Conservation (phyloP, 345 rosid species). For the Salix viminalis region DNA sequence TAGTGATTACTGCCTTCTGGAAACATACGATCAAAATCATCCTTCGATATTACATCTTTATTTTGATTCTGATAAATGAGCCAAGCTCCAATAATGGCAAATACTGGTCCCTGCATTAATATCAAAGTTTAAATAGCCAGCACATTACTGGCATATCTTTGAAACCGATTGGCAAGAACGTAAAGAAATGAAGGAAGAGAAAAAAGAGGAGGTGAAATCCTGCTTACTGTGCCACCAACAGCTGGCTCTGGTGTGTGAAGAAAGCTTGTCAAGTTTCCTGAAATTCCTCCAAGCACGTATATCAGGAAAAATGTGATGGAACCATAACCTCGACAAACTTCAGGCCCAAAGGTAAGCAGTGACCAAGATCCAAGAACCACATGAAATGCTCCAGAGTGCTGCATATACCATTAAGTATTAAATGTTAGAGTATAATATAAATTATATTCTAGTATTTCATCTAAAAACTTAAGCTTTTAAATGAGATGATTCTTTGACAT, state of each 20-base stretch:
- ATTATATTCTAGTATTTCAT: too few relatives aligned
- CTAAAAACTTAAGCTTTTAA: too few relatives aligned
- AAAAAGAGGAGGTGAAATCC: conserved; percentile 3
- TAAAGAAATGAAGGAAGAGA: not conserved
- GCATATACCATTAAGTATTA: conserved; percentile 17
- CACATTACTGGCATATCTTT: not conserved
- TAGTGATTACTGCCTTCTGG: conserved; percentile 62
- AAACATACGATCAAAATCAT: conserved; percentile 51
- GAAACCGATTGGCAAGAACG: not conserved
- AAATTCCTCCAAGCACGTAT: conserved; percentile 79
- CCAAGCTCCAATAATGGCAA: conserved; percentile 89
- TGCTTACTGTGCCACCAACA: conserved; percentile 85
- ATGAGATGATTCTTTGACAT: too few relatives aligned
- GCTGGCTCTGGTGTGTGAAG: conserved; percentile 75
- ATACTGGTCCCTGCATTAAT: conserved; percentile 64
- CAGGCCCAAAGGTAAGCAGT: conserved; percentile 72
- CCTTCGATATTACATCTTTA: conserved; percentile 45
- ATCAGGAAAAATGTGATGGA: conserved; percentile 66
- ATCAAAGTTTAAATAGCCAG: not conserved
- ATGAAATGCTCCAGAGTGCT: conserved; percentile 79
- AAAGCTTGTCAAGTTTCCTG: conserved; percentile 84
- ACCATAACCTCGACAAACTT: conserved; percentile 70
- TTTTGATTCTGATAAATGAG: conserved; percentile 62
- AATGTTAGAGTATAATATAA: too few relatives aligned
- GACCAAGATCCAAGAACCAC: conserved; percentile 80